Evolutionary conservation across 306 rosid genomes (phyloP).

Genomic region (Trifolium repens): DNA sequence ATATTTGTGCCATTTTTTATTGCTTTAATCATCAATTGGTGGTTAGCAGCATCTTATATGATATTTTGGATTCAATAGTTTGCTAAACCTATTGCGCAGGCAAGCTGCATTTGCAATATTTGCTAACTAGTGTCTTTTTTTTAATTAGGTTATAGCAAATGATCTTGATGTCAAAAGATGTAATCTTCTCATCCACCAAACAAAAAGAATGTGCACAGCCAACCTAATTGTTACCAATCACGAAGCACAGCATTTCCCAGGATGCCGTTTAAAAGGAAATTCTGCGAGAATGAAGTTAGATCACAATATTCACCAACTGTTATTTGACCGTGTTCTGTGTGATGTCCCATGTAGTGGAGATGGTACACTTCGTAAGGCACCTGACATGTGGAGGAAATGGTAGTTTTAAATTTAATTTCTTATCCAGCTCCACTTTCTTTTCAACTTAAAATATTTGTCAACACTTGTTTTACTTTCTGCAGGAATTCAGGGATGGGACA

Average conservation of each 20-base stretch:
- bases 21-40: conserved; percentile 28
- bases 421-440: conserved; percentile 19
- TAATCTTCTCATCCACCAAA: conserved; percentile 98
- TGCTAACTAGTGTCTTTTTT: conserved; percentile 25
- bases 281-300: conserved; percentile 46
- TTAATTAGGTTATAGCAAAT: conserved; percentile 86
- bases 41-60: conserved; percentile 27
- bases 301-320: conserved; percentile 56
- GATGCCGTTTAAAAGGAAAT: conserved; percentile 70
- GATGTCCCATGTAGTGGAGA: conserved; percentile 99
- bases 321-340: conserved; percentile 92
- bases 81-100: conserved; percentile 12
- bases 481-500: conserved; percentile 94
- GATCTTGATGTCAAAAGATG: conserved; percentile 99
- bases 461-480: conserved; percentile 41
- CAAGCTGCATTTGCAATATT: conserved; percentile 22
- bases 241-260: conserved; percentile 99
- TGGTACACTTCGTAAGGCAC: conserved; percentile 99
- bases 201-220: conserved; percentile 98
- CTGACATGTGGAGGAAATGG: conserved; percentile 99
- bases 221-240: conserved; percentile 95
- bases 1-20: conserved; percentile 31
- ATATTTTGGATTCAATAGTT: conserved; percentile 23
- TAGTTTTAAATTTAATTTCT: conserved; percentile 43
- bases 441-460: conserved; percentile 26